Conservation (phyloP, 306 rosid genomes). For the Dalbergia cochinchinensis region DNA sequence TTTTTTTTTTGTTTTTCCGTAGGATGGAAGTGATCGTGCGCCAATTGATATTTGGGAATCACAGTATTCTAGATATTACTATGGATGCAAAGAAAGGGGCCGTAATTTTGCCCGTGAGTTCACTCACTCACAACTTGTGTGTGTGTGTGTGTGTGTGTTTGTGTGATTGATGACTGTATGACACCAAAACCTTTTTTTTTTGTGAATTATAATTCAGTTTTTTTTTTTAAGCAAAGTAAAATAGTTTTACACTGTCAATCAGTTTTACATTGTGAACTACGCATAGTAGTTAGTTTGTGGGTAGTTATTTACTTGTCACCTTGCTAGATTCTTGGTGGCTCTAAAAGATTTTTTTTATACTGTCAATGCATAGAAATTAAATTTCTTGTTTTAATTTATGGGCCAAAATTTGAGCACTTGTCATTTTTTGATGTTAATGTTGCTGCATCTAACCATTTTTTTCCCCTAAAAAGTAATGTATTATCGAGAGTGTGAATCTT, state of each 20-base stretch:
- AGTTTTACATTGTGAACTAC: too few species aligned
- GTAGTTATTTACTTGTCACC: too few species aligned
- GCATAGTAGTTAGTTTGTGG: too few species aligned
- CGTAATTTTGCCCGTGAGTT: slow-evolving; percentile 71
- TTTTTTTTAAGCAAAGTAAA: not conserved
- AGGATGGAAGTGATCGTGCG: slow-evolving; percentile 67
- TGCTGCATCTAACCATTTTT: not conserved
- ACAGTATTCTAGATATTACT: slow-evolving; percentile 73
- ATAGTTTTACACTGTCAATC: too few species aligned
- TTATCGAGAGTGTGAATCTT: not conserved
- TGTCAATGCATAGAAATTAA: too few species aligned
- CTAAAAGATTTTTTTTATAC: too few species aligned
- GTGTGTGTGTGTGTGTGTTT: slow-evolving; percentile 11
- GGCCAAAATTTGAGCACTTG: not conserved
- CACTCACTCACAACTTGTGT: not conserved
- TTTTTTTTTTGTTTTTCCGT: slow-evolving; percentile 9
- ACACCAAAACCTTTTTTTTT: not conserved
- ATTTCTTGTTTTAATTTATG: too few species aligned
- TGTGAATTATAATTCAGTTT: not conserved
- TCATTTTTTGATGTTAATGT: slow-evolving; percentile 24
- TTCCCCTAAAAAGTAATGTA: not conserved
- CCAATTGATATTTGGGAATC: slow-evolving; percentile 91
- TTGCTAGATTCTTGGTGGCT: too few species aligned
- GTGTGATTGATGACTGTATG: too few species aligned
- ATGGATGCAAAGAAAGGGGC: slow-evolving; percentile 85